Conservation (phyloP, 129 eudicot species). For the Daucus carota region DH1_v3.0 NC_030389.2:45313501-45314000, state of each 20-base stretch:
- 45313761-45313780: too few relatives aligned
- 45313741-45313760: too few relatives aligned
- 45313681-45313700: too few relatives aligned
- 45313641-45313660: too few relatives aligned
- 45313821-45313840: neutral
- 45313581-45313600: neutral
- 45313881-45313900: slow-evolving; percentile 69
- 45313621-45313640: too few relatives aligned
- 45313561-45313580: slow-evolving; percentile 45
- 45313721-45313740: too few relatives aligned
- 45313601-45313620: too few relatives aligned
- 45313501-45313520: slow-evolving; percentile 52
- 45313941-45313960: too few relatives aligned
- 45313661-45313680: too few relatives aligned
- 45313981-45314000: neutral
- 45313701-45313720: too few relatives aligned
- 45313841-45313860: slow-evolving; percentile 82
- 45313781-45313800: slow-evolving; percentile 28
- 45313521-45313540: slow-evolving; percentile 50
- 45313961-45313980: neutral
- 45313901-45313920: slow-evolving; percentile 48
- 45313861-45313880: slow-evolving; percentile 95
- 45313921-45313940: neutral
- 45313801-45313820: slow-evolving; percentile 37
- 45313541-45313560: slow-evolving; percentile 79